These are phyloP conservation scores for Dactylis glomerata DNA, from an alignment of 176 grass and related monocot species.

Conservation along the genomic window DNA sequence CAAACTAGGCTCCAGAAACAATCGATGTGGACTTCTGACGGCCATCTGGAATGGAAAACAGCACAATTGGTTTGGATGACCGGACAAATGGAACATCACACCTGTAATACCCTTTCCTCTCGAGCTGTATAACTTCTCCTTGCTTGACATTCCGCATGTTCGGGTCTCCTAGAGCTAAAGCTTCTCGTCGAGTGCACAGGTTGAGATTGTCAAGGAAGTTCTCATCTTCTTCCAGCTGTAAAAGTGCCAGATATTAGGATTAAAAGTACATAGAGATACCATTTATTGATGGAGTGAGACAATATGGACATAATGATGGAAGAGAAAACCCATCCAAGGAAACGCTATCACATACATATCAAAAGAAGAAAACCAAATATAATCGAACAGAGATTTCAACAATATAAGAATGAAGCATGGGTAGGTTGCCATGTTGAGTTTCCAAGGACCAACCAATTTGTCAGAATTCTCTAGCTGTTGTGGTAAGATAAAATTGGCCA, in stretches of 20 bases:
- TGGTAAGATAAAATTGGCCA: slow-evolving; percentile 7
- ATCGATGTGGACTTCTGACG: slow-evolving; percentile 41
- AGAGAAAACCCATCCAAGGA: background rate
- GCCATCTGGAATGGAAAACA: slow-evolving; percentile 87
- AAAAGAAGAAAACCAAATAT: background rate
- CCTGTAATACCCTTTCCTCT: slow-evolving; percentile 87
- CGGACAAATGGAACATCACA: slow-evolving; percentile 79
- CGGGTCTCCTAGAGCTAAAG: slow-evolving; percentile 62
- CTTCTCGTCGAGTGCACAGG: slow-evolving; percentile 63
- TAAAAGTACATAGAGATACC: background rate
- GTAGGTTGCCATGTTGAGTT: background rate
- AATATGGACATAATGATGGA: background rate
- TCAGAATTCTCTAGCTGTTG: background rate
- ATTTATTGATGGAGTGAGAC: background rate
- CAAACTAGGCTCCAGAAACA: background rate
- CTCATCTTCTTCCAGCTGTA: slow-evolving; percentile 81
- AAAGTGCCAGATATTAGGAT: background rate
- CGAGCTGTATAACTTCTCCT: slow-evolving; percentile 86
- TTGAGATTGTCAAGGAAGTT: slow-evolving; percentile 66
- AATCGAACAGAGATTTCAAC: background rate
- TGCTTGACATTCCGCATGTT: slow-evolving; percentile 74
- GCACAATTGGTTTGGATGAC: slow-evolving; percentile 59
- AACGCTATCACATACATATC: background rate
- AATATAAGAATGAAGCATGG: background rate
- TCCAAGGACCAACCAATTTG: background rate